phyloP scores from a whole-genome alignment of 306 rosid species.

The Delonix regia region DNA sequence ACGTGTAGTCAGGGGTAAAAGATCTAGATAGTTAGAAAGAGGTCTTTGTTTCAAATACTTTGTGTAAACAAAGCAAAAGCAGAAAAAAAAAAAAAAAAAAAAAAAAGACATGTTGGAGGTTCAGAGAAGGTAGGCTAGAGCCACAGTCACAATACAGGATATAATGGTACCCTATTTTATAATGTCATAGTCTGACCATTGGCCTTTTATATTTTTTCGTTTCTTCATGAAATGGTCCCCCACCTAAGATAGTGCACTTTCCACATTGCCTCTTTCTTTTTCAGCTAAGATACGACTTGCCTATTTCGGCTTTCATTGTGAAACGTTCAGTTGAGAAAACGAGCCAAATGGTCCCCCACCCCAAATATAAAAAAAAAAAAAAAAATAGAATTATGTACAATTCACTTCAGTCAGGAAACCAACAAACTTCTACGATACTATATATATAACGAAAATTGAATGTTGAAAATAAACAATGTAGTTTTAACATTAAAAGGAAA shows the following conservation, averaged over 20 bases:
- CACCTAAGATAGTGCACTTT: not conserved
- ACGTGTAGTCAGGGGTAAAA: not conserved
- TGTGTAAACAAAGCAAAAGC: too few species aligned
- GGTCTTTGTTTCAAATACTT: not conserved
- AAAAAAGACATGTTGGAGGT: not conserved
- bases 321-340: not conserved
- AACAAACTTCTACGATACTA: not conserved
- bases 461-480: not conserved
- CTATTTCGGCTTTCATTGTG: not conserved
- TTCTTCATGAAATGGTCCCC: slow-evolving; percentile 16
- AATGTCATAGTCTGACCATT: not conserved
- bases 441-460: not conserved
- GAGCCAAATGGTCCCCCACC: not conserved
- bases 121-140: not conserved
- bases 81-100: not conserved
- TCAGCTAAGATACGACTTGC: not conserved
- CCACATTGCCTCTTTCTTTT: not conserved
- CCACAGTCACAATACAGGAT: not conserved
- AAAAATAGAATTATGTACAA: too few species aligned
- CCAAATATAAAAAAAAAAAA: too few species aligned
- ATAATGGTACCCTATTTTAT: not conserved
- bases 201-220: not conserved
- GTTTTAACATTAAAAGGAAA: not conserved
- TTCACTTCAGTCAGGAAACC: not conserved
- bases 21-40: not conserved